Evolutionary conservation across 495 filamentous ascomycete genomes (phyloP), one percentile per base, ranked within the genome.

Genomic region (Lasiosphaeria ovina): DNA sequence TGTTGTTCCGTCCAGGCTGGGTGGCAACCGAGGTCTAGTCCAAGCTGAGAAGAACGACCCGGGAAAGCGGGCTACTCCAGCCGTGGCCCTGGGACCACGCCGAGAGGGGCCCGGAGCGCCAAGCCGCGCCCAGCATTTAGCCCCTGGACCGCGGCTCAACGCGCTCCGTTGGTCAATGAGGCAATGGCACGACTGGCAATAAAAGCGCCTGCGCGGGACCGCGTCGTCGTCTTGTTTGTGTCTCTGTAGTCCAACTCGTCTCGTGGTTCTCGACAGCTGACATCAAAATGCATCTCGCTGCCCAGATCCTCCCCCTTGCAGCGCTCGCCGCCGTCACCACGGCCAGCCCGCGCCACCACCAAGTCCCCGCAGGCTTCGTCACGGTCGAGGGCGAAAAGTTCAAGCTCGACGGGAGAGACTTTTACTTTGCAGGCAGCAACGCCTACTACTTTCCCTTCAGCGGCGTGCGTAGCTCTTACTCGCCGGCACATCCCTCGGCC

Each of bases 371-470:
- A 50, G 77, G 71, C 5, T 84, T 85, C 54, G 74, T 83, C 12
- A 78, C 73, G 4, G 79, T 78, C 0, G 70, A 80, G 3, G 85
- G 80, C 0, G 72, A 75, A 7, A 78, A 84, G 36, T 90, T 90
- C 74, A 79, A 78, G 63, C 82, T 90, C 34, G 78, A 87, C 61
- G 86, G 86, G 33, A 72, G 81, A 54, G 81, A 81, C n/a, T 80
- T 81, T 66, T 82, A 88, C 71, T 89, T 84, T 72, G 83, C 86
- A 3, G 89, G 89, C 3, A 86, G 83, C 33, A 91, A 92, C 67
- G 74, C 84, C 7, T 92, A 90, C 72, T 91, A 87, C 79, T 82
- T 90, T 35, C 79, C 81, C 0, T 90, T 89, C 65, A 71, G 68
- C 34, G 76, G 72, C 34, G 79, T 79, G 24, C 7, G 71, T 70